Base-by-base conservation (phyloP, 2,329 filamentous ascomycete genomes). In the Neurospora crassa region DNA sequence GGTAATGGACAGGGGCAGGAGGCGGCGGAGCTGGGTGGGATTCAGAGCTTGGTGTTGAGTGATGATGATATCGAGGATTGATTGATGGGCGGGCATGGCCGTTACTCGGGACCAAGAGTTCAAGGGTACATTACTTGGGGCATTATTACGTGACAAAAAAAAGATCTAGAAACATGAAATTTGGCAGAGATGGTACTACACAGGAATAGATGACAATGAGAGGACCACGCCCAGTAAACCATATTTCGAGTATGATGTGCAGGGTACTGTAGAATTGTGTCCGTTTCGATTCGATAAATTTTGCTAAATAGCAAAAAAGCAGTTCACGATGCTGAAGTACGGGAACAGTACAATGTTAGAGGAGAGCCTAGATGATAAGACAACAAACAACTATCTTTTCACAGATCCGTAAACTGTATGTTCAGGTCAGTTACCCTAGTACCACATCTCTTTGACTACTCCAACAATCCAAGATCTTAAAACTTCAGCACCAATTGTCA, bases 11-110 rank as follows among this genome's bases (percentile, higher is more conserved):
- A 71, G 68, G 76, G 69, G 73, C 77, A 76, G 71, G 74, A 76
- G 72, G 67, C 73, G 71, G 71, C 77, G 2, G 79, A 78, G 11
- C 78, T 82, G 67, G 80, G 81, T 2, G 80, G 83, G 59, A 86
- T 89, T 73, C 88, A 90, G 79, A 91, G 90, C 76, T 81, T 94
- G 74, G 87, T 93, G 67, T 81, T 95, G 53, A 93, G 90, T 75
- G 92, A 96, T 77, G 92, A 96, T 81, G 92, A 96, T 82, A 95
- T 96, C 78, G 91, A 94, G 79, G 92, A 94, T 76, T 76, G 83
- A 87, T 74, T 84, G 29, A 53, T 7, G 16, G 41, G 16, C 40
- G 16, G 20, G 42, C 20, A 40, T 2, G 3, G 14, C 7, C 14
- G 7, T 5, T 10, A 11, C 29, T 34, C 7, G 1, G 1, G 29